Percentiles rank a stretch among this genome's conserved stretches.
phyloP scores from a whole-genome alignment of 2,329 filamentous ascomycete species.

The Penicillium sp. region DNA sequence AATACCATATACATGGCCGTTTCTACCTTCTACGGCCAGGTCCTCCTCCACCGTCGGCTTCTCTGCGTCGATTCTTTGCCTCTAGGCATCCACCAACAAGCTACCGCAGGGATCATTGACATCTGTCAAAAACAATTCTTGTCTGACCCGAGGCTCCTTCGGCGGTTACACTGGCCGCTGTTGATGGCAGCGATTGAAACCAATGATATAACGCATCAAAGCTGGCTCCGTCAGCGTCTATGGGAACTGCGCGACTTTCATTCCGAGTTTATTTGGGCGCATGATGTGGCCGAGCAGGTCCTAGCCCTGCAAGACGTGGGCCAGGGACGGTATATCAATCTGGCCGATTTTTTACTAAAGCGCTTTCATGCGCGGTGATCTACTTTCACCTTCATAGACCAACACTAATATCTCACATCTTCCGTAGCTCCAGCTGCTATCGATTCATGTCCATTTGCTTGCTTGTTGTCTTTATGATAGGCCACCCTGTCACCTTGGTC shows the following conservation, averaged over 20 bases:
- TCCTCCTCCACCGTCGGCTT: constrained; percentile 32
- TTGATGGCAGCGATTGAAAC: constrained; percentile 35
- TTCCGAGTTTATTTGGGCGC: constrained; percentile 30
- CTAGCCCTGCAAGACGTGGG: constrained; percentile 26
- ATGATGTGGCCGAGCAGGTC: constrained; percentile 28
- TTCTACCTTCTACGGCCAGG: constrained; percentile 32
- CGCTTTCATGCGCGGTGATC: constrained; percentile 15
- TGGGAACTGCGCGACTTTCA: constrained; percentile 27
- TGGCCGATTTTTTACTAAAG: constrained; percentile 26
- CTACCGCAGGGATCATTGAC: constrained; percentile 29
- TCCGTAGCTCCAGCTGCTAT: not conserved
- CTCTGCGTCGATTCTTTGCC: constrained; percentile 22
- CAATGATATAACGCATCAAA: constrained; percentile 24
- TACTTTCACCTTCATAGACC: constrained; percentile 12
- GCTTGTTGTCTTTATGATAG: constrained; percentile 20
- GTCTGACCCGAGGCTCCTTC: constrained; percentile 29
- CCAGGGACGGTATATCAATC: constrained; percentile 22
- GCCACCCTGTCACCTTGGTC: constrained; percentile 22
- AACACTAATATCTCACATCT: constrained; percentile 8
- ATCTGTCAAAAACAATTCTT: constrained; percentile 32
- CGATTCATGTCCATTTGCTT: constrained; percentile 25
- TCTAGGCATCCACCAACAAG: constrained; percentile 25
- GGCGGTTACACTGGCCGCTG: constrained; percentile 33
- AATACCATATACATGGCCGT: constrained; percentile 36
- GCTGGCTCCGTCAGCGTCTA: constrained; percentile 32